Conservation (phyloP, 495 filamentous ascomycete species). For the Letharia lupina region DNA sequence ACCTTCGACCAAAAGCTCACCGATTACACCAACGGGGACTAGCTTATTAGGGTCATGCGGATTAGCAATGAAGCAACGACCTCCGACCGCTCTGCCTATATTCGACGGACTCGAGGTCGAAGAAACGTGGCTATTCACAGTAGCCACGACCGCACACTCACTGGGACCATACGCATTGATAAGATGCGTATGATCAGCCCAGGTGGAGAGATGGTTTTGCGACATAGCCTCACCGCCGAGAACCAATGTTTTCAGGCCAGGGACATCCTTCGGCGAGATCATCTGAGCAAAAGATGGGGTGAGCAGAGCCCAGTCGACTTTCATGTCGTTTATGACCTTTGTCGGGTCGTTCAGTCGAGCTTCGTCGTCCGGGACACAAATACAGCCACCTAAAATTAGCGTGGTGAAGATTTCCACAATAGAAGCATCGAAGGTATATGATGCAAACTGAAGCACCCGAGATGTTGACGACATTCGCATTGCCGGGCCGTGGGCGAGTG, state of each 20-base stretch:
- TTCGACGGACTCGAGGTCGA: slow-evolving; percentile 20
- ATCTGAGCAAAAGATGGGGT: slow-evolving; percentile 37
- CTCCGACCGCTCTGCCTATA: slow-evolving; percentile 35
- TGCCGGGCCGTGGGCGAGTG: slow-evolving; percentile 25
- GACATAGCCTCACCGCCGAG: slow-evolving; percentile 40
- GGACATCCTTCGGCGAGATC: slow-evolving; percentile 32
- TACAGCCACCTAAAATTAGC: slow-evolving; percentile 37
- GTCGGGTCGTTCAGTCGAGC: slow-evolving; percentile 31
- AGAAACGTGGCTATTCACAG: slow-evolving; percentile 24
- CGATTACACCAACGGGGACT: slow-evolving; percentile 50
- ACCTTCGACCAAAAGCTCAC: slow-evolving; percentile 60
- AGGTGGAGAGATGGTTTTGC: slow-evolving; percentile 33
- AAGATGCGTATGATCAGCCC: slow-evolving; percentile 38
- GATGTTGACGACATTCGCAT: slow-evolving; percentile 23
- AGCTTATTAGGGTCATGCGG: slow-evolving; percentile 48
- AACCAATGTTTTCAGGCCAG: slow-evolving; percentile 30
- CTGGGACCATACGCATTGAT: slow-evolving; percentile 52
- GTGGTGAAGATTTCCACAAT: slow-evolving; percentile 38
- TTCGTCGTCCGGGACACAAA: slow-evolving; percentile 38
- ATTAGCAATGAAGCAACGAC: slow-evolving; percentile 52
- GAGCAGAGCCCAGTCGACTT: slow-evolving; percentile 33
- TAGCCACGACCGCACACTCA: slow-evolving; percentile 37
- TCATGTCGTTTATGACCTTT: slow-evolving; percentile 30
- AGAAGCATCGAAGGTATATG: slow-evolving; percentile 40
- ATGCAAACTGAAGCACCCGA: slow-evolving; percentile 40